phyloP scores from a whole-genome alignment of 148 eudicot genomes.

The Silene conica region DNA sequence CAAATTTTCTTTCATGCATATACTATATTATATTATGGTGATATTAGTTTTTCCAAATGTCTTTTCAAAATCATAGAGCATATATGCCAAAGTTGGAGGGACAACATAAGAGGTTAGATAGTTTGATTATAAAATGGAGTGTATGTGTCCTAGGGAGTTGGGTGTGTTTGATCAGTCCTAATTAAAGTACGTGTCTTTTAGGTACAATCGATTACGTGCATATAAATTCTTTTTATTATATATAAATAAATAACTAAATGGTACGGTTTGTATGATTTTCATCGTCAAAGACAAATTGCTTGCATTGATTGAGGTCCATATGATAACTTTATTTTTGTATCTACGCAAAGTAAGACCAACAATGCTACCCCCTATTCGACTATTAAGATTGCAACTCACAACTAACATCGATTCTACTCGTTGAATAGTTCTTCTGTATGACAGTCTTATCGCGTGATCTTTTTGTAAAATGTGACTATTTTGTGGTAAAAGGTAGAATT shows the following conservation, averaged over 20 bases:
- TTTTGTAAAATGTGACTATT: too few relatives aligned
- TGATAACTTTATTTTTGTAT: neutral
- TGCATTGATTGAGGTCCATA: neutral
- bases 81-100: conserved; percentile 26
- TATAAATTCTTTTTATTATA: neutral
- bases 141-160: neutral
- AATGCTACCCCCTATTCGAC: neutral
- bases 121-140: neutral
- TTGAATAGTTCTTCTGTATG: too few relatives aligned
- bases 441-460: too few relatives aligned
- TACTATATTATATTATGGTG: neutral
- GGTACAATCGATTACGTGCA: neutral
- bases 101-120: conserved; percentile 14
- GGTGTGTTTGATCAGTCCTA: conserved; percentile 1
- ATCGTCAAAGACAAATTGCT: neutral
- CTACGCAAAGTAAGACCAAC: neutral
- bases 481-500: too few relatives aligned
- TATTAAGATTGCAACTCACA: neutral
- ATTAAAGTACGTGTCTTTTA: conserved; percentile 5
- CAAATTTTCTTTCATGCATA: neutral
- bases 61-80: conserved; percentile 6
- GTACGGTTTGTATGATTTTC: neutral
- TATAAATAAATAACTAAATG: too few relatives aligned
- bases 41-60: neutral
- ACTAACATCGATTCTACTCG: too few relatives aligned